phyloP scores from a whole-genome alignment of 2,329 filamentous ascomycete species.

The Sarocladium brachiariae region DNA sequence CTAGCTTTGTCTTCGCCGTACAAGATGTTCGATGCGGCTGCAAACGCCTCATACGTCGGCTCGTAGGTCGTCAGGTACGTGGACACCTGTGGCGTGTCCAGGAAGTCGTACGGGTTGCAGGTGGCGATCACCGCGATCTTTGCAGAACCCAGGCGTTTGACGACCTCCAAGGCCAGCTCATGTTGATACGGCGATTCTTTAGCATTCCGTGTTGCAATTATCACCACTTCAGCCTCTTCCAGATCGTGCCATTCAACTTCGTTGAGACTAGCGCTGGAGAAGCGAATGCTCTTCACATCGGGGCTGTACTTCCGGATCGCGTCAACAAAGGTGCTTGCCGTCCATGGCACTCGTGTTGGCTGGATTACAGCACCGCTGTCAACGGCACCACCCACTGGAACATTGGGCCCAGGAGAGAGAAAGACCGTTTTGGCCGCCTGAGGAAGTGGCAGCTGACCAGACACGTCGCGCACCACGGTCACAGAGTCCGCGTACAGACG shows the following conservation, averaged over 20 bases:
- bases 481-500: conserved; percentile 16
- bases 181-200: conserved; percentile 18
- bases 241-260: conserved; percentile 16
- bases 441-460: conserved; percentile 15
- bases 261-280: conserved; percentile 14
- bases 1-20: conserved; percentile 14
- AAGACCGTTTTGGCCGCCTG: conserved; percentile 16
- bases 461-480: conserved; percentile 16
- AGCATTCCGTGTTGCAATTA: conserved; percentile 20
- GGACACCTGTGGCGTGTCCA: conserved; percentile 15
- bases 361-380: conserved; percentile 15
- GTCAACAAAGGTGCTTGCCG: conserved; percentile 17
- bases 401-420: conserved; percentile 19
- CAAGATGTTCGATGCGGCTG: conserved; percentile 15
- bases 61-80: conserved; percentile 20
- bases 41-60: conserved; percentile 20
- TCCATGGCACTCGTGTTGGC: conserved; percentile 20
- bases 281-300: conserved; percentile 15
- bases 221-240: conserved; percentile 17
- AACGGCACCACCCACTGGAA: conserved; percentile 18
- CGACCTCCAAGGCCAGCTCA: conserved; percentile 16
- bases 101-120: conserved; percentile 20
- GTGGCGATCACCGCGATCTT: conserved; percentile 17
- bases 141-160: conserved; percentile 11
- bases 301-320: conserved; percentile 14